Evolutionary conservation across 164 flowering plant species (phyloP).

Genomic region (Vitis rupestris): DNA sequence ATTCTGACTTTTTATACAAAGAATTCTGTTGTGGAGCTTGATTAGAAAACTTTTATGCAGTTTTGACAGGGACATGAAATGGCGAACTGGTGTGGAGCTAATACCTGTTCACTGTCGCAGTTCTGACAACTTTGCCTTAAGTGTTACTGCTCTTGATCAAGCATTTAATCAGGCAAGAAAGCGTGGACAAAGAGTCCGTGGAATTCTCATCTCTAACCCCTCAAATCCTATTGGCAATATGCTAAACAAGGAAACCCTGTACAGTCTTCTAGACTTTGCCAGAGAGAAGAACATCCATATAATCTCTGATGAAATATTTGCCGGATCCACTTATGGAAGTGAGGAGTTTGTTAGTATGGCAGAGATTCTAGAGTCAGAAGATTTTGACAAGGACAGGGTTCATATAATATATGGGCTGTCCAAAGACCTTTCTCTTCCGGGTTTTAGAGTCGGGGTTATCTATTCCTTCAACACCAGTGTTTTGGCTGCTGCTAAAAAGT

Average conservation of each 20-base stretch:
- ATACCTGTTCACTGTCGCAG: conserved; percentile 77
- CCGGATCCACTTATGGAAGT: conserved; percentile 54
- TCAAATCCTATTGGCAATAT: conserved; percentile 78
- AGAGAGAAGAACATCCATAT: conserved; percentile 76
- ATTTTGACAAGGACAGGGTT: conserved; percentile 51
- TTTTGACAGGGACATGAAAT: conserved; percentile 68
- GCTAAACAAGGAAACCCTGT: conserved; percentile 40
- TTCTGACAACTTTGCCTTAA: conserved; percentile 55
- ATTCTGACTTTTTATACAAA: not conserved
- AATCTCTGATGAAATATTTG: conserved; percentile 74
- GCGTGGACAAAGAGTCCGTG: conserved; percentile 56
- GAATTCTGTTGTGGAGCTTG: conserved; percentile 4
- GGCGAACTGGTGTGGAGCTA: conserved; percentile 68
- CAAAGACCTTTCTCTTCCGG: conserved; percentile 75
- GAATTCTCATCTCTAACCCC: conserved; percentile 76
- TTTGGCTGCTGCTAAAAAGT: conserved; percentile 51
- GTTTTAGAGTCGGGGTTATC: conserved; percentile 66
- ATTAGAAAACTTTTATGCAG: conserved; percentile 36
- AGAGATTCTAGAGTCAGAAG: conserved; percentile 44
- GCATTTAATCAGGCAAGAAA: conserved; percentile 67
- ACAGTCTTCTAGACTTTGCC: conserved; percentile 52
- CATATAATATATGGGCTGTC: conserved; percentile 80
- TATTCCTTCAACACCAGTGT: conserved; percentile 62
- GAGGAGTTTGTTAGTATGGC: conserved; percentile 69
- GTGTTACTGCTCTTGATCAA: conserved; percentile 53